A percentile compares a stretch with the other conserved stretches of the same genome.
These are phyloP conservation scores for Agaricus sinodeliciosus DNA, from an alignment of 768 basidiomycete genomes.

Conservation along the genomic window DNA sequence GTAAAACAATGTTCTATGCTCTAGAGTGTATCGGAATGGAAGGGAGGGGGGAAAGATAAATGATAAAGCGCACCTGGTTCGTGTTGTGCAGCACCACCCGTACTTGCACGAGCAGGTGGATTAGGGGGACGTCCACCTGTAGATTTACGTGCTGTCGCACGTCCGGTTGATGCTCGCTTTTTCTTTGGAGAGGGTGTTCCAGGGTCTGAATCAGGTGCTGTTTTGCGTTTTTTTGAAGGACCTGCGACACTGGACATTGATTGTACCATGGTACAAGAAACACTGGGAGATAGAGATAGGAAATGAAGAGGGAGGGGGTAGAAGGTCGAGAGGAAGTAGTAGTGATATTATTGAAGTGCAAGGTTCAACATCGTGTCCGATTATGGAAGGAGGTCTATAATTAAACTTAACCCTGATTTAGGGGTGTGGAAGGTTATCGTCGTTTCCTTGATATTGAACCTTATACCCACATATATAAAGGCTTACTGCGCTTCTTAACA, in stretches of 20 bases:
- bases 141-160: constrained; percentile 74
- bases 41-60: neutral
- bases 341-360: neutral
- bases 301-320: neutral
- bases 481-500: neutral
- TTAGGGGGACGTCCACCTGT: constrained; percentile 63
- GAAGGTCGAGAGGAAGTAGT: constrained; percentile 5
- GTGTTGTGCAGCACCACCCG: constrained; percentile 12
- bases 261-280: constrained; percentile 48
- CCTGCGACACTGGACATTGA: constrained; percentile 49
- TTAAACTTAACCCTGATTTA: constrained; percentile 5
- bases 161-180: constrained; percentile 21
- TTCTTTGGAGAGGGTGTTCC: constrained; percentile 46
- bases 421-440: constrained; percentile 15
- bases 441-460: constrained; percentile 3
- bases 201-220: constrained; percentile 34
- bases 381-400: neutral
- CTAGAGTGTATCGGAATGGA: neutral
- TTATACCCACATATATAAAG: neutral
- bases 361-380: constrained; percentile 5
- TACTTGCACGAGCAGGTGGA: neutral
- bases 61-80: constrained; percentile 12
- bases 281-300: neutral
- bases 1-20: neutral
- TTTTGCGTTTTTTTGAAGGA: constrained; percentile 41